Evolutionary conservation across 208 protist genomes (phyloP), one percentile per base, ranked within the genome.

Genomic region (Crithidia sp.): DNA sequence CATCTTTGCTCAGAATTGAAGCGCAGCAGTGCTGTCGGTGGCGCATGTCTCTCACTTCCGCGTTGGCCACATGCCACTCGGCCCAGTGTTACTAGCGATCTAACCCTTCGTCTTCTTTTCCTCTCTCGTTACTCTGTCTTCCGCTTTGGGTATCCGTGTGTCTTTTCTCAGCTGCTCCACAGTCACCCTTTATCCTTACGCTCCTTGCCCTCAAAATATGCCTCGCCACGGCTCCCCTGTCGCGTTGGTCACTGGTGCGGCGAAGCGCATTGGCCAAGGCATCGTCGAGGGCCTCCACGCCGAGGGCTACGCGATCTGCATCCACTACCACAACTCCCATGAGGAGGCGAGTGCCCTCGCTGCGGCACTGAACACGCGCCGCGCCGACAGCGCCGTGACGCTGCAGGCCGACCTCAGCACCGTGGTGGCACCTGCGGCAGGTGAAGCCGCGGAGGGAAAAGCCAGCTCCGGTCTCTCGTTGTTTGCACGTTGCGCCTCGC

Each of bases 231-330:
- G 56, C 36, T 52, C 49, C 62, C 84, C 73, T 7, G 89, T 87
- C 19, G 87, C 85, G 10, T 66, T 95, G 10, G 62, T 95, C 13
- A 95, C 90, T 3, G 90, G 87, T 19, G 77, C 73, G 6, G 74
- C 83, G 12, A 81, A 79, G 41, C 87, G 90, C 16, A 81, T 95
- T 50, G 90, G 90, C 16, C 61, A 69, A 0, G 74, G 66, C 13
- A 91, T 95, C 28, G 86, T 70, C 7, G 56, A 71, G 36, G 49
- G 53, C 9, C 71, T 93, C 7, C 87, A 93, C 69, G 40, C 44
- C 2, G 74, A 89, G 14, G 86, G 88, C 44, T 92, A 83, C 53
- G 3, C 62, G 37, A 77, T 95, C 6, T 74, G 82, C 52, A n/a
- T 95, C 5, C 90, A 95, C 71, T 93, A 82, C 73, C 60, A 76